Base-by-base conservation (phyloP, 768 basidiomycete species). In the Fomitopsis serialis region DNA sequence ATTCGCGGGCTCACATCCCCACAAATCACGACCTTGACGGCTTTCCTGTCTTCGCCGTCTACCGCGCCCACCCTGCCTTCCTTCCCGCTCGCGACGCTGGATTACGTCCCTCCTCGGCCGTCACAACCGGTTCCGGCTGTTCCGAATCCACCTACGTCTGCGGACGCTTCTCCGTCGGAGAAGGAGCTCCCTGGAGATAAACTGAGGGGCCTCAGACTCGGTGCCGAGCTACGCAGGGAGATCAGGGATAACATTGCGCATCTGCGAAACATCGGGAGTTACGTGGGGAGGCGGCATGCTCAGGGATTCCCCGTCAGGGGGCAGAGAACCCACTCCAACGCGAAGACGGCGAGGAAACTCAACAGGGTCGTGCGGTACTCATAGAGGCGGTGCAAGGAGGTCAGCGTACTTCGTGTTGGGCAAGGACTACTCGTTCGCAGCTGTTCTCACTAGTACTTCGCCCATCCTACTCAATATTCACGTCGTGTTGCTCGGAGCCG, bases 271-370 rank as follows among this genome's bases (percentile, higher is more conserved):
- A 93, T 98, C 69, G 96, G 96, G 45, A 92, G 88, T 60, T 95
- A 96, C 69, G 83, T 92, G 48, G 97, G 97, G 47, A 83, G 84
- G 75, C 76, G 94, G 69, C 96, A 98, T 68, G 92, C 92, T 8
- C 92, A 94, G 85, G 82, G 85, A 54, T 70, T 96, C 43, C 96
- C 96, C 2, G 96, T 98, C 55, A 80, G 96, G 68, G 96, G 96
- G 53, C 96, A 98, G 72, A 87, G 87, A 52, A 98, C 95, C 3
- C 86, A 85, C 69, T 86, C 80, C 51, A 98, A 98, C 65, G 93
- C 92, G 50, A 82, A 78, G 71, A 96, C 92, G 43, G 96, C 96
- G 32, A 87, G 73, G 71, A 93, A 85, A 70, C 83, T 98, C 71
- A 98, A 98, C 76, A 79, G 82, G 65, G 71, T 95, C 59, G 86